phyloP scores from a whole-genome alignment of 805 yeast genomes.

The Monosporozyma yasuniensis region DNA sequence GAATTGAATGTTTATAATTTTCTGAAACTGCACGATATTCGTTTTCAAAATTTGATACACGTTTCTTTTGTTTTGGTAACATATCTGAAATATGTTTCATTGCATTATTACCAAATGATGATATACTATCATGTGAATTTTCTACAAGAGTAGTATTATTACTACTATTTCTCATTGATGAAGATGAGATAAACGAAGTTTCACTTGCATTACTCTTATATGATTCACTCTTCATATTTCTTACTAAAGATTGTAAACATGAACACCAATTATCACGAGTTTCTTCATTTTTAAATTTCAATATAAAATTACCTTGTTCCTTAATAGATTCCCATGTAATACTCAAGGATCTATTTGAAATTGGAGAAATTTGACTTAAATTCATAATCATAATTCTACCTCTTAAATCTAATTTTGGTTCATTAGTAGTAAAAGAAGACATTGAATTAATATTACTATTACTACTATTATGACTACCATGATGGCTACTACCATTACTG shows the following conservation, averaged over 20 bases:
- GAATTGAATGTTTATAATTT: constrained; percentile 32
- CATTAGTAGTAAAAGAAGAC: constrained; percentile 11
- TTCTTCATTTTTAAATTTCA: constrained; percentile 80
- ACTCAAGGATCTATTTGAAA: constrained; percentile 48
- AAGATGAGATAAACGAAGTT: constrained; percentile 20
- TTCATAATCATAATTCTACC: constrained; percentile 78
- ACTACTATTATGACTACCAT: constrained; percentile 4
- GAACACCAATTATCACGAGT: constrained; percentile 72
- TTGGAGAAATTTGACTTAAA: constrained; percentile 38
- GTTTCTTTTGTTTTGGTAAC: constrained; percentile 15
- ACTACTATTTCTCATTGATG: constrained; percentile 9
- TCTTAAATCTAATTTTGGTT: constrained; percentile 49
- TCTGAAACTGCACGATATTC: constrained; percentile 35
- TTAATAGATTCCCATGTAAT: constrained; percentile 78
- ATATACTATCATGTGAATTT: constrained; percentile 22
- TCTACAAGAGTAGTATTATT: constrained; percentile 1
- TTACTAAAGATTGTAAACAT: constrained; percentile 39
- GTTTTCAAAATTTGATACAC: constrained; percentile 19
- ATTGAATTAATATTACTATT: constrained; percentile 9
- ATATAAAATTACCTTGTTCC: constrained; percentile 78
- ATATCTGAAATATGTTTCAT: constrained; percentile 25
- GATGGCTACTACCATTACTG: not conserved
- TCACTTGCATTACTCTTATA: constrained; percentile 23
- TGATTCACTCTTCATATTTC: constrained; percentile 28
- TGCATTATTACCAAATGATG: constrained; percentile 17